These are phyloP conservation scores for Gossypium schwendimanii DNA, from an alignment of 441 rosid species.

Conservation along the genomic window DNA sequence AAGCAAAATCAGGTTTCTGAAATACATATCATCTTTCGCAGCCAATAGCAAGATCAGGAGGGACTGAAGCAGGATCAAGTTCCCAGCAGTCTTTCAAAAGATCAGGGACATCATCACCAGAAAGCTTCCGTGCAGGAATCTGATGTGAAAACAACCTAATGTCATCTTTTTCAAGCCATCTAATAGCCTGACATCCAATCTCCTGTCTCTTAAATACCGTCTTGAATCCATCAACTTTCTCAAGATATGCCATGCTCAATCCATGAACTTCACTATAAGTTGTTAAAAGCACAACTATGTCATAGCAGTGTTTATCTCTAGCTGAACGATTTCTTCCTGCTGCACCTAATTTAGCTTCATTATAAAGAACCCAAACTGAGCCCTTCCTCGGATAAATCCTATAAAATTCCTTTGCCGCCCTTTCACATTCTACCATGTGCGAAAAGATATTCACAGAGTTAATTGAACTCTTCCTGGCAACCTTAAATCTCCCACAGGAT, in stretches of 20 bases:
- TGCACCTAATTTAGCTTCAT: conserved; percentile 24
- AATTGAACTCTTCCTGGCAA: conserved; percentile 31
- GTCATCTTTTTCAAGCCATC: conserved; percentile 51
- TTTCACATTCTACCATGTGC: conserved; percentile 60
- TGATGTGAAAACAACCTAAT: conserved; percentile 64
- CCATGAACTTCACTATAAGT: conserved; percentile 62
- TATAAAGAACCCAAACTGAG: conserved; percentile 73
- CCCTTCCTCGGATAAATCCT: conserved; percentile 78
- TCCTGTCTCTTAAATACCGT: conserved; percentile 61
- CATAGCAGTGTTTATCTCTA: conserved; percentile 31
- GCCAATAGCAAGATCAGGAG: conserved; percentile 29
- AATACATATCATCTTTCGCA: conserved; percentile 15
- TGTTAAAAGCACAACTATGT: conserved; percentile 54
- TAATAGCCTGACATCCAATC: conserved; percentile 61
- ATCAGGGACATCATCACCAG: conserved; percentile 39
- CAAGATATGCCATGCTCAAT: conserved; percentile 79
- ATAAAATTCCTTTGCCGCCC: conserved; percentile 70
- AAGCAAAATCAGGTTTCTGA: not conserved
- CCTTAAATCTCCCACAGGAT: conserved; percentile 67
- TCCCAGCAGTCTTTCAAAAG: conserved; percentile 64
- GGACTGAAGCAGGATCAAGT: conserved; percentile 75
- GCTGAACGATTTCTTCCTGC: conserved; percentile 33
- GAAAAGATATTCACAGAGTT: conserved; percentile 55
- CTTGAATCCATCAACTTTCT: conserved; percentile 64
- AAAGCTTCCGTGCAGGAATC: conserved; percentile 72